Evolutionary conservation across 192 early-diverging fungal genomes (phyloP).

Genomic region (Glomus cerebriforme): DNA sequence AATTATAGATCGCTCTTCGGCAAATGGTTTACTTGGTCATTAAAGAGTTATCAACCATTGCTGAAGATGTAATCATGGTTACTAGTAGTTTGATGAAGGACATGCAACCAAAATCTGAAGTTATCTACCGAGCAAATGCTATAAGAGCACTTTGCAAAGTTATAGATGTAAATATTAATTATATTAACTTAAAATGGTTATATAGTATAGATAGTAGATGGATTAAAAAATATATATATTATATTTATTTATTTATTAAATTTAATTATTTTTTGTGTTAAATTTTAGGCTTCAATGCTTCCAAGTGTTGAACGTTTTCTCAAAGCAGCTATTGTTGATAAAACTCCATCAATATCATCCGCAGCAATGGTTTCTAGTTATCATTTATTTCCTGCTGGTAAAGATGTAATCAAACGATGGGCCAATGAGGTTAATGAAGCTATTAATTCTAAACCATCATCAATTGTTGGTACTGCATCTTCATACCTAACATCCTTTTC

Average conservation of each 20-base stretch:
- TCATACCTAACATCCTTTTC: constrained; percentile 58
- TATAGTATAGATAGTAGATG: too few species aligned
- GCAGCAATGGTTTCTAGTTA: constrained; percentile 90
- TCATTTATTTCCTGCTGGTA: constrained; percentile 81
- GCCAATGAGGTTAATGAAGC: constrained; percentile 97
- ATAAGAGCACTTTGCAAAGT: constrained; percentile 95
- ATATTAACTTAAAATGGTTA: not conserved
- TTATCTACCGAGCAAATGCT: constrained; percentile 92
- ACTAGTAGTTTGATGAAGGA: constrained; percentile 95
- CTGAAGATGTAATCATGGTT: constrained; percentile 98
- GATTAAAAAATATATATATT: too few species aligned
- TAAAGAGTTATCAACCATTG: constrained; percentile 91
- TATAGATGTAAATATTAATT: constrained; percentile 73
- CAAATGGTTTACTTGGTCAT: constrained; percentile 98
- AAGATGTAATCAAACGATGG: constrained; percentile 96
- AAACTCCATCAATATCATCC: constrained; percentile 83
- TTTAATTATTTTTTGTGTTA: not conserved
- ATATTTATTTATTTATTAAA: too few species aligned
- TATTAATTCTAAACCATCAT: constrained; percentile 75
- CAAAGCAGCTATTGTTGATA: constrained; percentile 97
- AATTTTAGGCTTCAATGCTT: constrained; percentile 81
- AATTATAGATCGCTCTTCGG: constrained; percentile 79
- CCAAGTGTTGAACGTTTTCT: constrained; percentile 95
- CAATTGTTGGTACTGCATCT: constrained; percentile 50
- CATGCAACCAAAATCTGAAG: constrained; percentile 91